Evolutionary conservation across 164 flowering plant species (phyloP), one percentile per base, ranked within the genome.

Genomic region (Stephania yunnanensis): DNA sequence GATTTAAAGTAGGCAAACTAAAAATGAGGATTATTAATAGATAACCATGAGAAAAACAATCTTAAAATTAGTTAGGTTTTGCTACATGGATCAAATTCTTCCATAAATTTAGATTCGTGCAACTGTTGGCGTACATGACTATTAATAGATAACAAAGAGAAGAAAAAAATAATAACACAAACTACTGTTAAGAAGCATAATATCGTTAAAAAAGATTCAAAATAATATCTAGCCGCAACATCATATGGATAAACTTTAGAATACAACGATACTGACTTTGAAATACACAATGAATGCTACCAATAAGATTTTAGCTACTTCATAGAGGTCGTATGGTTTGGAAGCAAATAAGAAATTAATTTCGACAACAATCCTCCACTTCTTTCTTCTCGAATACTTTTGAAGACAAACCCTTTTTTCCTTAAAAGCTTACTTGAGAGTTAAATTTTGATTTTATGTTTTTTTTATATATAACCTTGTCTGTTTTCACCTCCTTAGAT

Each of bases 1-100:
- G 61, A 71, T 70, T 52, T 31, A n/a, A 12, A 68, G 70, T 36
- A n/a, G 19, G 20, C 46, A 44, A 71, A 71, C 46, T n/a, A 11
- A 1, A 11, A 52, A 6, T 53, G 17, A 52, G 12, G 20, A 30
- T 15, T 12, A 53, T 15, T 9, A 17, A 8, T 1, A 9, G 9
- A 71, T 10, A 31, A 11, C 44, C 20, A n/a, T n/a, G n/a, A n/a
- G n/a, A n/a, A n/a, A n/a, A n/a, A n/a, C n/a, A n/a, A 29, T 20
- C 0, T 17, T 10, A 64, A 64, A 1, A 3, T n/a, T 20, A 64
- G 17, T 53, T n/a, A n/a, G n/a, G n/a, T n/a, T n/a, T n/a, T n/a
- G n/a, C n/a, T n/a, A n/a, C n/a, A n/a, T n/a, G n/a, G n/a, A n/a
- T n/a, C n/a, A n/a, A n/a, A n/a, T n/a, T n/a, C n/a, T n/a, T n/a